phyloP scores from a whole-genome alignment of 305 asterid genomes.

The Fraxinus latifolia region DNA sequence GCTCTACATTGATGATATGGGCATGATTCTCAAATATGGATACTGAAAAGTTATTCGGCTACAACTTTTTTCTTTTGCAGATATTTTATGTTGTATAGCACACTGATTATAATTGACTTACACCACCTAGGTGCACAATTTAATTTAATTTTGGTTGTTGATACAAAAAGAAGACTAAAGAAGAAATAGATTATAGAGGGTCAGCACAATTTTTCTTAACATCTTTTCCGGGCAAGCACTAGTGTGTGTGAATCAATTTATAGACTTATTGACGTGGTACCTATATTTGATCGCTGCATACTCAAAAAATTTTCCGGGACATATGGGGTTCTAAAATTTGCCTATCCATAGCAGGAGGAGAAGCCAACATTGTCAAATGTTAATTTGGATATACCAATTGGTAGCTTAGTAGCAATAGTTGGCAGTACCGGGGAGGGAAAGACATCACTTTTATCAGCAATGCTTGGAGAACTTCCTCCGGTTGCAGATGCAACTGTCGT shows the following conservation, averaged over 20 bases:
- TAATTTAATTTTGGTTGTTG: constrained; percentile 3
- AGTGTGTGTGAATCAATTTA: background rate
- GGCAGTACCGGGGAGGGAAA: constrained; percentile 98
- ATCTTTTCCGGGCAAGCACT: background rate
- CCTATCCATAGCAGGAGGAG: constrained; percentile 48
- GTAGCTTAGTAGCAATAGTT: constrained; percentile 82
- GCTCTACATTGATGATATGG: background rate
- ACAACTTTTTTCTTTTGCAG: background rate
- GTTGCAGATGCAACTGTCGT: constrained; percentile 58
- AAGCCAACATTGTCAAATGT: constrained; percentile 68
- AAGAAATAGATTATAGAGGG: background rate
- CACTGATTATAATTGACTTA: background rate
- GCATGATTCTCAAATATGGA: background rate
- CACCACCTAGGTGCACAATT: background rate
- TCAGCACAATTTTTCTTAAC: background rate
- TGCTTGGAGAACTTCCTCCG: constrained; percentile 91
- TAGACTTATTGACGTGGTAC: background rate
- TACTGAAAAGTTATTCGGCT: background rate
- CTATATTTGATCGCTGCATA: background rate
- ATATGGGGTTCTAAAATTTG: constrained; percentile 13
- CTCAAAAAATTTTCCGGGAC: background rate
- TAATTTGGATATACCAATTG: constrained; percentile 77
- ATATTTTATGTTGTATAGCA: background rate
- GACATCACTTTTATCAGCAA: constrained; percentile 85
- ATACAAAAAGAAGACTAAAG: background rate